Evolutionary conservation across 73 alveolate species (phyloP).

Genomic region (Halteria grandinella): DNA sequence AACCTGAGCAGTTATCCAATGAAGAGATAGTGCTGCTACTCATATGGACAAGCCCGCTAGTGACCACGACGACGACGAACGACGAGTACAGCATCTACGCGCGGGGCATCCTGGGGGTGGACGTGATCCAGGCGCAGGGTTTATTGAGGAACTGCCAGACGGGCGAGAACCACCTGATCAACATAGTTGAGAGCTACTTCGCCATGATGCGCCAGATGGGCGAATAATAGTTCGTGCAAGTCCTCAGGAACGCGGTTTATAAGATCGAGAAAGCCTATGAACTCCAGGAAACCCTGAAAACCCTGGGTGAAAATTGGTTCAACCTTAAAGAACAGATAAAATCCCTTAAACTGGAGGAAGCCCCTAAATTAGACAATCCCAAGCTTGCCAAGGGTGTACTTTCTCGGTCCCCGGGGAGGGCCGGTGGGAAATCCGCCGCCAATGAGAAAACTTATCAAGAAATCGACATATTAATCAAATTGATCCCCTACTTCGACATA

Average conservation of each 20-base stretch:
- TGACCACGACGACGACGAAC: slow-evolving; percentile 16
- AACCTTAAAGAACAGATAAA: slow-evolving; percentile 45
- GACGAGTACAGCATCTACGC: slow-evolving; percentile 54
- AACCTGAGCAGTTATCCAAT: slow-evolving; percentile 13
- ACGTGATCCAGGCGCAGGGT: slow-evolving; percentile 51
- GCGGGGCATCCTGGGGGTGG: slow-evolving; percentile 48
- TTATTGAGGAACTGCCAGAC: slow-evolving; percentile 39
- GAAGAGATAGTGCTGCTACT: slow-evolving; percentile 31
- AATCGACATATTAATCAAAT: slow-evolving; percentile 35
- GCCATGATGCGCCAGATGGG: not conserved
- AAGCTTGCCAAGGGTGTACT: slow-evolving; percentile 44
- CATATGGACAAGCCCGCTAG: slow-evolving; percentile 56
- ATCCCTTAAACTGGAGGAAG: slow-evolving; percentile 32
- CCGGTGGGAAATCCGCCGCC: too few relatives aligned
- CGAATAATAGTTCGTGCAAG: slow-evolving; percentile 2
- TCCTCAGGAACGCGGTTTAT: slow-evolving; percentile 55
- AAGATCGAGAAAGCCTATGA: slow-evolving; percentile 38
- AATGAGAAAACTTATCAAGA: slow-evolving; percentile 14
- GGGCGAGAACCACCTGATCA: slow-evolving; percentile 36
- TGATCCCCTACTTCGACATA: slow-evolving; percentile 44
- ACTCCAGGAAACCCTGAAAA: not conserved
- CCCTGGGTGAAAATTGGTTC: slow-evolving; percentile 57
- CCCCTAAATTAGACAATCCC: slow-evolving; percentile 45
- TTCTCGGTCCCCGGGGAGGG: too few relatives aligned
- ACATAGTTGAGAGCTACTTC: slow-evolving; percentile 44